Evolutionary conservation across 2,329 filamentous ascomycete genomes (phyloP), one percentile per base, ranked within the genome.

Genomic region (Xylaria multiplex): DNA sequence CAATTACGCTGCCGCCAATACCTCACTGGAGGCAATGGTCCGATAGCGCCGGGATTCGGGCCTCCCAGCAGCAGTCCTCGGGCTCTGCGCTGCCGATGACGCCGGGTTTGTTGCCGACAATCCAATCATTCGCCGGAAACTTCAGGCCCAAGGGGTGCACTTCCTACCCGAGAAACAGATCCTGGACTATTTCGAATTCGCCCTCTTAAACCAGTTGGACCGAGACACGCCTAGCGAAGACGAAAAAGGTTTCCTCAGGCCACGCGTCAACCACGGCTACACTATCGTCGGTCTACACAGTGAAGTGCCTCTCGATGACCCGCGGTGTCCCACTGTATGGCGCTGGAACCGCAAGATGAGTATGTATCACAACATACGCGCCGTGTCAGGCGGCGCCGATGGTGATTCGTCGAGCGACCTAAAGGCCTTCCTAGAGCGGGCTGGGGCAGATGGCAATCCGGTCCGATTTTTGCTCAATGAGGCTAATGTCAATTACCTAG

Each of bases 1-100:
- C 11, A 80, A 80, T 64, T 82, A 82, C 61, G 70, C 75, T 1
- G 75, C 76, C 3, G 79, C 71, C 6, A 81, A 80, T 60, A 72
- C 74, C 6, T 81, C 77, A 69, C 65, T 79, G 22, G 76, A 80
- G 19, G 70, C 74, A 1, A 73, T 81, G 27, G 73, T 68, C 19
- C 73, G 74, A 24, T 78, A 72, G 50, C 77, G 70, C 60, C 76
- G 32, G 54, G 70, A n/a, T n/a, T 60, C 35, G 42, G 79, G 79
- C 1, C 72, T 79, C 1, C 70, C 78, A 2, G 80, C 77, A 14
- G 73, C 75, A n/a, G 45, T 37, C 1, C 22, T 65, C 11, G 52
- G 55, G 8, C 72, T 82, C 19, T 79, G 80, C 0, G 69, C 71
- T 0, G 70, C 82, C 2, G 73, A 77, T 8, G 80, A 76, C 5